Conservation (phyloP, 1,284 basidiomycete genomes). For the Boletus semigastroideus region DNA sequence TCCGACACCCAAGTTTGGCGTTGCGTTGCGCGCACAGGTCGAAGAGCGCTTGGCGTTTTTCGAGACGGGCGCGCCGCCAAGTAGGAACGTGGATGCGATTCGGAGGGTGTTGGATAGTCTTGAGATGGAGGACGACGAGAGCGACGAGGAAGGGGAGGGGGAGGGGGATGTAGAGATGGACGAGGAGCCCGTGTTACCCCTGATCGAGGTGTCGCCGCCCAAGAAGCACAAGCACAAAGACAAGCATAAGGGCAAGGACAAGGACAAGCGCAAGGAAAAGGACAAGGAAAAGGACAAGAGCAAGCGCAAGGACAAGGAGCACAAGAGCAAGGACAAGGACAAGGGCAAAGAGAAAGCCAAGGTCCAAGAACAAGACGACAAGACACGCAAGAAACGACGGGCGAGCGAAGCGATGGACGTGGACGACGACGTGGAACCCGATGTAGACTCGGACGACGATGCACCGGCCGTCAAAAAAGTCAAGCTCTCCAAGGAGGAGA, state of each 20-base stretch:
- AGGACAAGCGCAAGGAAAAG: constrained; percentile 7
- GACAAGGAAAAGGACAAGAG: background rate
- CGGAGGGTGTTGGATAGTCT: constrained; percentile 85
- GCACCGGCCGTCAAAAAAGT: constrained; percentile 62
- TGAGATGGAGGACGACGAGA: constrained; percentile 71
- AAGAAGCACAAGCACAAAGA: constrained; percentile 39
- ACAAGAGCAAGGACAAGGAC: too few species aligned
- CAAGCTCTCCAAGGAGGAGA: constrained; percentile 80
- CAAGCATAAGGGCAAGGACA: too few species aligned
- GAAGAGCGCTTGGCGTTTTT: constrained; percentile 97
- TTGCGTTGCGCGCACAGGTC: constrained; percentile 91
- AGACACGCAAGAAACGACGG: constrained; percentile 43
- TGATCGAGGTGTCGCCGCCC: constrained; percentile 52
- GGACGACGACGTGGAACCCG: constrained; percentile 36
- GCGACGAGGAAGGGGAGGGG: constrained; percentile 47
- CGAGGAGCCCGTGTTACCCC: constrained; percentile 54
- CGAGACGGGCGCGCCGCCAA: constrained; percentile 82
- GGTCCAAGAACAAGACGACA: constrained; percentile 2
- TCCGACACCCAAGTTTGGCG: constrained; percentile 93
- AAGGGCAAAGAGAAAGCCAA: background rate
- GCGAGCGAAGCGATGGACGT: constrained; percentile 64
- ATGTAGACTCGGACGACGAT: constrained; percentile 45
- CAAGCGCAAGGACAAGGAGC: too few species aligned
- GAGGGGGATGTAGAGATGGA: constrained; percentile 42
- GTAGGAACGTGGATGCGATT: constrained; percentile 87